Conservation (phyloP, 805 yeast genomes). For the Suhomyces canberraensis region DNA sequence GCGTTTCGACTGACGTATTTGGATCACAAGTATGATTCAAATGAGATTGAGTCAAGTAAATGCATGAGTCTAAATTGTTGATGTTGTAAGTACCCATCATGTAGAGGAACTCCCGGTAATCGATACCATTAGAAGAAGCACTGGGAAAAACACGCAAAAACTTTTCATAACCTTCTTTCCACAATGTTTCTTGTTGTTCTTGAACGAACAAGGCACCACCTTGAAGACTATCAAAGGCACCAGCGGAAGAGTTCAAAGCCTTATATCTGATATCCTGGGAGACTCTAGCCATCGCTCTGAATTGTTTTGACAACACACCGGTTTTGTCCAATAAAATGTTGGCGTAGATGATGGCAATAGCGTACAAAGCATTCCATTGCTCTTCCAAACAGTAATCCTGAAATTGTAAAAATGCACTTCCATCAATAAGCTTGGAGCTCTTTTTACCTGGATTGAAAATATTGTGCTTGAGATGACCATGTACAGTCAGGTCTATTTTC, state of each 20-base stretch:
- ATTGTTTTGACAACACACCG: slow-evolving; percentile 41
- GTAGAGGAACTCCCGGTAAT: slow-evolving; percentile 54
- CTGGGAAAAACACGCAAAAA: slow-evolving; percentile 49
- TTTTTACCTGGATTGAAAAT: slow-evolving; percentile 30
- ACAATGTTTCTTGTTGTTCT: slow-evolving; percentile 55
- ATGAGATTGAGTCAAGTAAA: slow-evolving; percentile 63
- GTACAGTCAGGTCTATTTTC: slow-evolving; percentile 42
- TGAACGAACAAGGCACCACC: slow-evolving; percentile 53
- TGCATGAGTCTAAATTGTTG: slow-evolving; percentile 63
- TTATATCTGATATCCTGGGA: slow-evolving; percentile 63
- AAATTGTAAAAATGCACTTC: slow-evolving; percentile 51
- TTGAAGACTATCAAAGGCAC: slow-evolving; percentile 49
- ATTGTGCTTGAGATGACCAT: slow-evolving; percentile 56
- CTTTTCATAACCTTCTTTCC: slow-evolving; percentile 55
- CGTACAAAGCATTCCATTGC: slow-evolving; percentile 67
- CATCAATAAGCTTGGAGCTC: slow-evolving; percentile 37
- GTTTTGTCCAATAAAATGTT: slow-evolving; percentile 40
- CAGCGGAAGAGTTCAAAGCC: slow-evolving; percentile 54
- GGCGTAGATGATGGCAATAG: slow-evolving; percentile 57
- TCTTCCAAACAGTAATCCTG: slow-evolving; percentile 61
- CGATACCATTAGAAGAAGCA: slow-evolving; percentile 18
- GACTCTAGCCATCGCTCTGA: slow-evolving; percentile 63
- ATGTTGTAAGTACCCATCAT: slow-evolving; percentile 73
- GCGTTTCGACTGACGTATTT: slow-evolving; percentile 51
- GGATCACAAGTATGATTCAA: slow-evolving; percentile 78